Percentiles rank a stretch among this genome's conserved stretches.
These are phyloP conservation scores for Geranomyces variabilis DNA, from an alignment of 192 early-diverging fungal genomes.

Conservation along the genomic window DNA sequence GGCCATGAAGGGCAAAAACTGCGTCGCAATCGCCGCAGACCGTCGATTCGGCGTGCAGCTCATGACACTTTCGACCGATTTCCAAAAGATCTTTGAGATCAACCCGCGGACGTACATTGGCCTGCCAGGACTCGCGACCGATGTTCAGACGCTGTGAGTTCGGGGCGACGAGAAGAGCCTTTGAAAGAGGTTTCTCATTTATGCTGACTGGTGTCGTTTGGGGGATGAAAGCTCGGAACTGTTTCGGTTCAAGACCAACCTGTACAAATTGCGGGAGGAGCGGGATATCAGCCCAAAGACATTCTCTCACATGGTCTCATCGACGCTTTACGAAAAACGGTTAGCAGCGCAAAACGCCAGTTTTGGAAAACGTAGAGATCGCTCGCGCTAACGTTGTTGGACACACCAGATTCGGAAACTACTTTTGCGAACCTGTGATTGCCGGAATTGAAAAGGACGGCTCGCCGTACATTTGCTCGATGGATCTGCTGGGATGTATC, in stretches of 20 bases:
- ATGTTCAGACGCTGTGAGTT: constrained; percentile 91
- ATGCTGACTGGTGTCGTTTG: no score
- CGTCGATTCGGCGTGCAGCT: constrained; percentile 90
- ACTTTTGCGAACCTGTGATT: constrained; percentile 92
- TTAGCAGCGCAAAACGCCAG: constrained; percentile 44
- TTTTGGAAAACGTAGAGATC: not conserved
- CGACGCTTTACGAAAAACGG: constrained; percentile 92
- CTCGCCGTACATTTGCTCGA: constrained; percentile 89
- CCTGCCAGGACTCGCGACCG: constrained; percentile 92
- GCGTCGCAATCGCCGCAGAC: constrained; percentile 97
- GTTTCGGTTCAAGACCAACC: constrained; percentile 91
- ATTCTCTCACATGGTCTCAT: constrained; percentile 90
- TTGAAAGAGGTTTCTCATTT: not conserved
- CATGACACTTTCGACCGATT: constrained; percentile 92
- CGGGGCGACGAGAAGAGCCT: no score
- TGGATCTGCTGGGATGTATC: constrained; percentile 95
- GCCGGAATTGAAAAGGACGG: constrained; percentile 91
- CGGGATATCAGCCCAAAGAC: constrained; percentile 94
- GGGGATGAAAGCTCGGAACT: constrained; percentile 83
- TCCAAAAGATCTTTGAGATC: constrained; percentile 90
- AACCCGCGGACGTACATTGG: constrained; percentile 88
- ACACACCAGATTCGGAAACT: constrained; percentile 83
- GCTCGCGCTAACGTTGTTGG: not conserved
- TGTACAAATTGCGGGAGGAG: constrained; percentile 96
- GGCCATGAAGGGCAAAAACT: constrained; percentile 98